Evolutionary conservation across 768 basidiomycete genomes (phyloP).

Genomic region (Glaciozyma martinii): DNA sequence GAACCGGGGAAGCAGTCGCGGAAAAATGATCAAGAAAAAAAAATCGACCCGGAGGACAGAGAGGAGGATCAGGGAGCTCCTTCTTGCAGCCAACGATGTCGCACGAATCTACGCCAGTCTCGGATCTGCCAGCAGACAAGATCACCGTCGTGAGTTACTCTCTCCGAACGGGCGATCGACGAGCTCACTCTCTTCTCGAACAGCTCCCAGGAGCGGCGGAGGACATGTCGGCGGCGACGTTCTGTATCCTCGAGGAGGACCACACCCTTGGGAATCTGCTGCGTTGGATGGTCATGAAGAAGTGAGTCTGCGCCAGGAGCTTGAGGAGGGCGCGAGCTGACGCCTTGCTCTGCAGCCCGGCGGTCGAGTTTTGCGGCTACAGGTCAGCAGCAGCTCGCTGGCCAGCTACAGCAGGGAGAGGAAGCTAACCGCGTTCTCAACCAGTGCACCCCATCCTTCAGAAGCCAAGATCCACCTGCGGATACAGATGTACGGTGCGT

Average conservation of each 20-base stretch:
- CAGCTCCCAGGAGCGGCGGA: constrained; percentile 3
- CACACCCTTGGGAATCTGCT: constrained; percentile 93
- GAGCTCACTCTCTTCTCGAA: background rate
- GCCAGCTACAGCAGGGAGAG: too few species aligned
- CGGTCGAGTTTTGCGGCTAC: constrained; percentile 97
- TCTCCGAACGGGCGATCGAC: background rate
- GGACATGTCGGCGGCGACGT: constrained; percentile 53
- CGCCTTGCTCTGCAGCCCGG: constrained; percentile 54
- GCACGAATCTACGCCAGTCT: background rate
- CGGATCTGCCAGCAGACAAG: background rate
- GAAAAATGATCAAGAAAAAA: too few species aligned
- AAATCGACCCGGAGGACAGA: too few species aligned
- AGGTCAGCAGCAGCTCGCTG: constrained; percentile 48
- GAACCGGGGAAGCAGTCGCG: too few species aligned
- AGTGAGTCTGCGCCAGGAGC: constrained; percentile 49
- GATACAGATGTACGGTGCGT: constrained; percentile 98
- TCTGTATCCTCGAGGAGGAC: constrained; percentile 82
- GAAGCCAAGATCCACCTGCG: constrained; percentile 92
- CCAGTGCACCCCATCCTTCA: constrained; percentile 85
- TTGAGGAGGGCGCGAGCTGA: background rate
- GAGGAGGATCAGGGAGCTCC: too few species aligned
- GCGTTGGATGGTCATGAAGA: constrained; percentile 99
- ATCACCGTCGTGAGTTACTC: background rate
- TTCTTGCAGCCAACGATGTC: background rate
- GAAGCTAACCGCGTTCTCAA: background rate